A percentile compares a stretch with the other conserved stretches of the same genome.
phyloP scores from a whole-genome alignment of 1,284 basidiomycete genomes.

The Mycosarcoma mackinlayi region DNA sequence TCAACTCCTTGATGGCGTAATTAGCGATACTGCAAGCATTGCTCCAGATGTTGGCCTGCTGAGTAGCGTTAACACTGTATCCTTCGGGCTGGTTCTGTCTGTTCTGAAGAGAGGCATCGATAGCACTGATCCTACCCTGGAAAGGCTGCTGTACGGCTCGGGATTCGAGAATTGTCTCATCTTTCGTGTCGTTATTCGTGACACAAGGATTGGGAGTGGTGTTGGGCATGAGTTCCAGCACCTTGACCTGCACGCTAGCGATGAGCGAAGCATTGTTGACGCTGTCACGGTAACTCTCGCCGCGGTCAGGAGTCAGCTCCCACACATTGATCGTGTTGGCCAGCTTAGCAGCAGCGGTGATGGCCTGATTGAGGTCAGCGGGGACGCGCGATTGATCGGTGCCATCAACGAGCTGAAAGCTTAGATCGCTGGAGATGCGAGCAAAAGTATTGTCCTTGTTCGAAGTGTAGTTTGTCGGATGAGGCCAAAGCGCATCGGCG shows the following conservation, averaged over 20 bases:
- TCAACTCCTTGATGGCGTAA: slow-evolving; percentile 19
- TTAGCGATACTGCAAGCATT: slow-evolving; percentile 29
- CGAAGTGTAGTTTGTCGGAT: slow-evolving; percentile 72
- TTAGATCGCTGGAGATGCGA: slow-evolving; percentile 72
- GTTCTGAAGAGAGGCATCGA: background rate
- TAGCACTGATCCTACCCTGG: slow-evolving; percentile 5
- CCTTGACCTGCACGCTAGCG: slow-evolving; percentile 30
- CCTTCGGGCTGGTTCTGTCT: slow-evolving; percentile 1
- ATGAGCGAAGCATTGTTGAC: slow-evolving; percentile 64
- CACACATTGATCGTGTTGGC: slow-evolving; percentile 71
- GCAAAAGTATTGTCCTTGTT: slow-evolving; percentile 72
- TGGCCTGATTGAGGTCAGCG: slow-evolving; percentile 71
- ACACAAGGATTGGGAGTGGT: slow-evolving; percentile 31
- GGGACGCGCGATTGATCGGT: slow-evolving; percentile 51
- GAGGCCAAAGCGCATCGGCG: slow-evolving; percentile 44
- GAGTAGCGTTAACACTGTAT: background rate
- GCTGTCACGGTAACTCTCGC: slow-evolving; percentile 69
- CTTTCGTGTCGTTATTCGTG: background rate
- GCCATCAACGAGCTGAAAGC: slow-evolving; percentile 69
- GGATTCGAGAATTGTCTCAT: background rate
- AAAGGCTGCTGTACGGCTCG: slow-evolving; percentile 15
- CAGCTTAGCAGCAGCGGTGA: slow-evolving; percentile 68
- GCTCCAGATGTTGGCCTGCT: slow-evolving; percentile 8
- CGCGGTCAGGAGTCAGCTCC: slow-evolving; percentile 73
- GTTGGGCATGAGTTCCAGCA: slow-evolving; percentile 35